Conservation (phyloP, 106 monocot species). For the Vanilla planifolia region DNA sequence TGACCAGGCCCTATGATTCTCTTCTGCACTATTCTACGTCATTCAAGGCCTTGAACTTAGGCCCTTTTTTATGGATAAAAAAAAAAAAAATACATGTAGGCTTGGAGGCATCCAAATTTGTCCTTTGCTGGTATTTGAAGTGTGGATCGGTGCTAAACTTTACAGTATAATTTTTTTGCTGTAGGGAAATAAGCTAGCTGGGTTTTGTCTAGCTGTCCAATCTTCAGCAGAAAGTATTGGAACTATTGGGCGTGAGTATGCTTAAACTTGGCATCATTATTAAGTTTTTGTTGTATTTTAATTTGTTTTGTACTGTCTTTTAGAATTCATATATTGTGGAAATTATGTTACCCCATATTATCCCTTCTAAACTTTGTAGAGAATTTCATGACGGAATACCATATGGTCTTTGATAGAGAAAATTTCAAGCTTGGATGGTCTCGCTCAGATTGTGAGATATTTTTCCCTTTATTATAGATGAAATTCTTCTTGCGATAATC, state of each 20-base stretch:
- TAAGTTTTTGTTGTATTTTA: not conserved
- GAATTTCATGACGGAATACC: slow-evolving; percentile 85
- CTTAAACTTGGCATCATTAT: not conserved
- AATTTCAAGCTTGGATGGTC: slow-evolving; percentile 91
- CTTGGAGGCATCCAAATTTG: not conserved
- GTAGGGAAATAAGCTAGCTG: slow-evolving; percentile 51
- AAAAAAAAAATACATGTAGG: not conserved
- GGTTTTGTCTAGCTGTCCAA: slow-evolving; percentile 81
- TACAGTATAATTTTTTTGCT: not conserved
- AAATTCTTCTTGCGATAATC: too few relatives aligned
- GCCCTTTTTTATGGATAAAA: not conserved
- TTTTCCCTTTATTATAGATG: not conserved
- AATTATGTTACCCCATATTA: not conserved
- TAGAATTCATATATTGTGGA: not conserved
- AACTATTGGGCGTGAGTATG: slow-evolving; percentile 81
- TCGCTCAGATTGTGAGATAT: slow-evolving; percentile 70
- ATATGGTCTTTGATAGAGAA: slow-evolving; percentile 86
- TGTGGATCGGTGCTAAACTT: not conserved
- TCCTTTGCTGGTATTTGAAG: not conserved
- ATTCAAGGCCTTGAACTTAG: not conserved
- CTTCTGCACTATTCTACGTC: not conserved
- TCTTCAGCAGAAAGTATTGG: slow-evolving; percentile 51
- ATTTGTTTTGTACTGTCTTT: not conserved
- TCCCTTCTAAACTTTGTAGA: slow-evolving; percentile 37
- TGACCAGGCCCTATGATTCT: not conserved